Evolutionary conservation across 129 eudicot genomes (phyloP).

Genomic region (Centella asiatica): DNA sequence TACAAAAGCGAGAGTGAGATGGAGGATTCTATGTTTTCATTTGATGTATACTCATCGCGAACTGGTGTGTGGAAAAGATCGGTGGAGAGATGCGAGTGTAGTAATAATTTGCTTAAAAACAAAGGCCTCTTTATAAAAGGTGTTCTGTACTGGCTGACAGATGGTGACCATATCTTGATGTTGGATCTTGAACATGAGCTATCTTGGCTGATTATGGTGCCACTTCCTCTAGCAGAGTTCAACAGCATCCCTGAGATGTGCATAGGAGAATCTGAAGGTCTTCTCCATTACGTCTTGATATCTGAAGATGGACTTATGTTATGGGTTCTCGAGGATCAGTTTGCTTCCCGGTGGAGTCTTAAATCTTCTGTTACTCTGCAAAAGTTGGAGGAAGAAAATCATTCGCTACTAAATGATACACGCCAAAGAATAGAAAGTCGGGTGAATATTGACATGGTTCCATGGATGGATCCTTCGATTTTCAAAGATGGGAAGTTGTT

Average conservation of each 20-base stretch:
- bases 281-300: constrained; percentile 31
- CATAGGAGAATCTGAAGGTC: constrained; percentile 42
- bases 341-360: constrained; percentile 34
- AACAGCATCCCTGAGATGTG: constrained; percentile 25
- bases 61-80: constrained; percentile 35
- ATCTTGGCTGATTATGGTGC: constrained; percentile 27
- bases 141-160: constrained; percentile 39
- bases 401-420: constrained; percentile 7
- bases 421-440: constrained; percentile 10
- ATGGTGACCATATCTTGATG: constrained; percentile 30
- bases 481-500: constrained; percentile 35
- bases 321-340: constrained; percentile 43
- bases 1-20: constrained; percentile 11
- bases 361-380: constrained; percentile 18
- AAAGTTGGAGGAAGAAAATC: constrained; percentile 31
- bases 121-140: constrained; percentile 31
- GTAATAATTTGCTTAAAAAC: constrained; percentile 21
- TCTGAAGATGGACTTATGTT: constrained; percentile 36
- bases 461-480: constrained; percentile 37
- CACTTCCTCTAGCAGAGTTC: constrained; percentile 23
- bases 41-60: constrained; percentile 34
- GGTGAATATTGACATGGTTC: not conserved
- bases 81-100: constrained; percentile 30
- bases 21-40: constrained; percentile 16
- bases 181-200: constrained; percentile 39